Evolutionary conservation across 2,329 filamentous ascomycete species (phyloP).

Genomic region (Aspergillus fijiensis): DNA sequence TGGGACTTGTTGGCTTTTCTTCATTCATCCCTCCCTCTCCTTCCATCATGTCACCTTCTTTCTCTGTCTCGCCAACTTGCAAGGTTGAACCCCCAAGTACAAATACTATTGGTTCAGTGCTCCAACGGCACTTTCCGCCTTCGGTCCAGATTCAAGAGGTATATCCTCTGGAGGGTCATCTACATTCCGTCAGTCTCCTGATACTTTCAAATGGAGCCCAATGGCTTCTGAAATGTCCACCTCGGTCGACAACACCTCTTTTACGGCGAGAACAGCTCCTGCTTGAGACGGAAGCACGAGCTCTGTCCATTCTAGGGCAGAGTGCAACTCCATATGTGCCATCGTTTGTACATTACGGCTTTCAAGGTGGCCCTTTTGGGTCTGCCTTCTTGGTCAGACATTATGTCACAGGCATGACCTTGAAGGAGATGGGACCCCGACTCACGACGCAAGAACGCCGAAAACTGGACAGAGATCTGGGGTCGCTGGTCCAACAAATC

Average conservation of each 20-base stretch:
- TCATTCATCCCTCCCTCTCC: not conserved
- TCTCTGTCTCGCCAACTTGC: conserved; percentile 3
- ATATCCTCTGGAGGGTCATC: conserved; percentile 29
- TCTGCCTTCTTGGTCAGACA: conserved; percentile 41
- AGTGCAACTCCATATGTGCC: conserved; percentile 38
- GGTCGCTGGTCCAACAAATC: conserved; percentile 42
- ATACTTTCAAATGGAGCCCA: conserved; percentile 39
- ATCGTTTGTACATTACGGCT: conserved; percentile 39
- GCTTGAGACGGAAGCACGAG: conserved; percentile 43
- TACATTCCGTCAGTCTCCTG: conserved; percentile 39
- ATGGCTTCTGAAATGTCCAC: conserved; percentile 40
- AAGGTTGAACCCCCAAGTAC: conserved; percentile 22
- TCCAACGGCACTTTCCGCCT: conserved; percentile 34
- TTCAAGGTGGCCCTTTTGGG: conserved; percentile 25
- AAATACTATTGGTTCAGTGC: conserved; percentile 28
- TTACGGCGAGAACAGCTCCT: conserved; percentile 41
- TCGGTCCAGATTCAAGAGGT: conserved; percentile 30
- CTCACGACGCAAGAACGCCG: conserved; percentile 32
- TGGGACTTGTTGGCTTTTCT: not conserved
- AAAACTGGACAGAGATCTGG: conserved; percentile 38
- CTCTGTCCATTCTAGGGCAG: conserved; percentile 38
- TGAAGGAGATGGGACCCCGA: conserved; percentile 31
- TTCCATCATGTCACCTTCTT: conserved; percentile 17
- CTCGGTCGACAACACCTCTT: conserved; percentile 36
- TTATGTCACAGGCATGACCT: conserved; percentile 34